Percentiles rank a stretch among this genome's conserved stretches.
Evolutionary conservation across 2,329 filamentous ascomycete species (phyloP).

Genomic region (Onygena corvina): DNA sequence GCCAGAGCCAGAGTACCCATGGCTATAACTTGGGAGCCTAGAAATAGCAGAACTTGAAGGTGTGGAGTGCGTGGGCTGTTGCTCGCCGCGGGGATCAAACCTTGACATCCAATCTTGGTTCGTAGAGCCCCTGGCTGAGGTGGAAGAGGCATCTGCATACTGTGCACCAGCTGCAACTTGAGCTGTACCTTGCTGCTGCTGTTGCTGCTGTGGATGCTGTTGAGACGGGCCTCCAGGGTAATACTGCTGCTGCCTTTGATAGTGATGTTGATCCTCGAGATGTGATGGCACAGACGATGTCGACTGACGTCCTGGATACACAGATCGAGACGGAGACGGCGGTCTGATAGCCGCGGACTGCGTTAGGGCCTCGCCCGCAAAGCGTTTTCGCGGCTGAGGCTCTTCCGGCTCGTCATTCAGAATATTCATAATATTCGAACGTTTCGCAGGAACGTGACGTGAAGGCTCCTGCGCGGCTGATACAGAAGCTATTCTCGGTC

Average conservation of each 20-base stretch:
- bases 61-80: conserved; percentile 13
- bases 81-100: conserved; percentile 31
- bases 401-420: conserved; percentile 39
- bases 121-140: conserved; percentile 15
- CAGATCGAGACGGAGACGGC: conserved; percentile 18
- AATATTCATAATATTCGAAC: conserved; percentile 40
- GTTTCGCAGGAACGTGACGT: conserved; percentile 36
- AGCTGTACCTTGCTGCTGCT: conserved; percentile 19
- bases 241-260: conserved; percentile 18
- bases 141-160: conserved; percentile 7
- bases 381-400: conserved; percentile 34
- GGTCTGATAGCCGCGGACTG: conserved; percentile 18
- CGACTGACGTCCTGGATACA: conserved; percentile 20
- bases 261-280: conserved; percentile 10
- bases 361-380: conserved; percentile 30
- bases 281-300: conserved; percentile 15
- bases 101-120: conserved; percentile 33
- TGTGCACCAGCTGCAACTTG: conserved; percentile 8
- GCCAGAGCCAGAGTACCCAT: conserved; percentile 7
- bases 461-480: conserved; percentile 24
- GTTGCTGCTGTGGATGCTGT: conserved; percentile 4
- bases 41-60: conserved; percentile 6
- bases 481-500: conserved; percentile 27
- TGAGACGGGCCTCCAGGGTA: conserved; percentile 15
- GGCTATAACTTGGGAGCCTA: conserved; percentile 5